Evolutionary conservation across 768 basidiomycete species (phyloP).

Genomic region (Tricholoma sp.): DNA sequence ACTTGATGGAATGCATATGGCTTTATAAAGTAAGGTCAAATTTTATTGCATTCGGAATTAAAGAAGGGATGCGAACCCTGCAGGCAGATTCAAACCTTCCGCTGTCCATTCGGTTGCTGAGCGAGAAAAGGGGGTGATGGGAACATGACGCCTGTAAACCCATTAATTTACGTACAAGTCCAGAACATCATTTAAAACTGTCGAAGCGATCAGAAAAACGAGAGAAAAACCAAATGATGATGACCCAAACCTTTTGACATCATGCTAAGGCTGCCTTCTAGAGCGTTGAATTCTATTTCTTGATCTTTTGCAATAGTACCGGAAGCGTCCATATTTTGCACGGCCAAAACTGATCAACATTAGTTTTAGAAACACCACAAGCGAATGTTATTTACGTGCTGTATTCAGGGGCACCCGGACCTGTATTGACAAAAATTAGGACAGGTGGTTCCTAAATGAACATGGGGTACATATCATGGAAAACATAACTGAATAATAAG

Average conservation of each 20-base stretch:
- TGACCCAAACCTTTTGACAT: slow-evolving; percentile 55
- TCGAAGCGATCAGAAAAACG: background rate
- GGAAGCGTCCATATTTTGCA: slow-evolving; percentile 72
- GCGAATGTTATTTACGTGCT: slow-evolving; percentile 27
- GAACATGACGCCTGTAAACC: background rate
- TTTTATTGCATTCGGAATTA: background rate
- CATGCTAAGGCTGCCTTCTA: slow-evolving; percentile 63
- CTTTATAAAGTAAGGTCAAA: slow-evolving; percentile 21
- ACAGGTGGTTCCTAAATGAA: background rate
- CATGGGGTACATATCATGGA: slow-evolving; percentile 34
- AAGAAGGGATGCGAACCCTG: slow-evolving; percentile 30
- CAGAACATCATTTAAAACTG: slow-evolving; percentile 74
- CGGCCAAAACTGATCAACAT: slow-evolving; percentile 44
- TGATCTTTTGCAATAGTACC: slow-evolving; percentile 54
- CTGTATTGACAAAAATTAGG: slow-evolving; percentile 22
- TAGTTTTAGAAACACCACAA: background rate
- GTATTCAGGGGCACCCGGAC: slow-evolving; percentile 62
- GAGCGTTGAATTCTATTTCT: slow-evolving; percentile 68
- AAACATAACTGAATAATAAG: slow-evolving; percentile 37
- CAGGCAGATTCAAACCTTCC: slow-evolving; percentile 73
- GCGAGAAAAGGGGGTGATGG: slow-evolving; percentile 1
- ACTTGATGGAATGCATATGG: slow-evolving; percentile 78
- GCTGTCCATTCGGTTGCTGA: slow-evolving; percentile 80
- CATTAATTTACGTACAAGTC: slow-evolving; percentile 53
- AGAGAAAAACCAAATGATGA: slow-evolving; percentile 3